Evolutionary conservation across 768 basidiomycete genomes (phyloP).

Genomic region (Neoboletus subvelutipes): DNA sequence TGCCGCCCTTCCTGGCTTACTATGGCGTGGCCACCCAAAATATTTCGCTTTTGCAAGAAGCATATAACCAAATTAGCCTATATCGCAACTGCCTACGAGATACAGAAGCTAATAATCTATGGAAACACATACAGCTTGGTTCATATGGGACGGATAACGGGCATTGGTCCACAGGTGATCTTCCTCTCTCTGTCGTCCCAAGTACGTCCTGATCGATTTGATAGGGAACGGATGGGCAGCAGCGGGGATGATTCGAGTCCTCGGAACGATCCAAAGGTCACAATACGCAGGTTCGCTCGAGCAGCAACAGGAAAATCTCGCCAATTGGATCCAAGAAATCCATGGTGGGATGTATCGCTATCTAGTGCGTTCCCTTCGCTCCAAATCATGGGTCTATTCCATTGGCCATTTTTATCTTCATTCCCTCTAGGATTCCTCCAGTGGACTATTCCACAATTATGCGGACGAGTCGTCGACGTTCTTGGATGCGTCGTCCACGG

Average conservation of each 20-base stretch:
- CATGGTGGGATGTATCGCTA: constrained; percentile 66
- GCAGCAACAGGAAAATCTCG: constrained; percentile 56
- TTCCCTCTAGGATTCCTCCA: constrained; percentile 2
- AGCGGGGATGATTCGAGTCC: constrained; percentile 81
- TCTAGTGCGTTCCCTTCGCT: constrained; percentile 44
- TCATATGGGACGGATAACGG: constrained; percentile 52
- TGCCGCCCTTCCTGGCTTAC: constrained; percentile 84
- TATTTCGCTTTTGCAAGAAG: constrained; percentile 54
- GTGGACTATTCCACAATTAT: constrained; percentile 64
- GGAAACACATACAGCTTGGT: constrained; percentile 76
- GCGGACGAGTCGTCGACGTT: constrained; percentile 59
- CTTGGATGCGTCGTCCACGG: constrained; percentile 69
- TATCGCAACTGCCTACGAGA: constrained; percentile 70
- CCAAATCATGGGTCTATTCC: neutral
- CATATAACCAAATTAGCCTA: constrained; percentile 68
- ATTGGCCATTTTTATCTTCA: neutral
- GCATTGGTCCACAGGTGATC: constrained; percentile 75
- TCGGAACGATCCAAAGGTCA: constrained; percentile 69
- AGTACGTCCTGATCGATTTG: neutral
- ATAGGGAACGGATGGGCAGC: constrained; percentile 89
- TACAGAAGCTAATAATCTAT: constrained; percentile 49
- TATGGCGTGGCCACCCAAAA: constrained; percentile 68
- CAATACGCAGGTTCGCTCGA: constrained; percentile 48
- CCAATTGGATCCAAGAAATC: constrained; percentile 69
- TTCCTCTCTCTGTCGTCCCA: neutral